Evolutionary conservation across 106 monocot species (phyloP).

Genomic region (Agapanthus africanus): DNA sequence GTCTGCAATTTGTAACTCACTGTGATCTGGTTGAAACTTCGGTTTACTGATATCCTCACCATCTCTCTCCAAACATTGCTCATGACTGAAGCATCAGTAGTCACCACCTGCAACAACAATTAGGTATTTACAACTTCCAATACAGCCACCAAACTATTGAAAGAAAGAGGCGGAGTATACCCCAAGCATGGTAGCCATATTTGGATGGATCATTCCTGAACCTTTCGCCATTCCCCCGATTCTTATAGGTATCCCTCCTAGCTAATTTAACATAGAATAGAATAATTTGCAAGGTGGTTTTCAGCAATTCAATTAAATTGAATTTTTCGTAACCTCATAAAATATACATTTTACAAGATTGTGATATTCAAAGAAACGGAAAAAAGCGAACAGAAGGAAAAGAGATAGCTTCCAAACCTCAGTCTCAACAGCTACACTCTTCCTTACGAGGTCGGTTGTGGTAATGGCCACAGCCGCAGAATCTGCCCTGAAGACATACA

Average conservation of each 20-base stretch:
- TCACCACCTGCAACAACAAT: constrained; percentile 56
- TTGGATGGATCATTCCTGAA: constrained; percentile 99
- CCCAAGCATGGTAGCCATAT: constrained; percentile 99
- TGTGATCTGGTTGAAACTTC: constrained; percentile 98
- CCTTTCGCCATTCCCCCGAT: constrained; percentile 99
- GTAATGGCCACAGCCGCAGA: constrained; percentile 94
- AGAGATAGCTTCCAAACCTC: constrained; percentile 34
- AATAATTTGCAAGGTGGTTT: constrained; percentile 7
- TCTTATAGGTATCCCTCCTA: constrained; percentile 61
- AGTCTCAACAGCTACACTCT: constrained; percentile 80
- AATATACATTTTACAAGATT: background rate
- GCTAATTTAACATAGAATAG: constrained; percentile 22
- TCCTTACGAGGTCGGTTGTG: constrained; percentile 98
- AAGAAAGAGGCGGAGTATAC: constrained; percentile 32
- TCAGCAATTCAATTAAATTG: background rate
- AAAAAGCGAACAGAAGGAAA: background rate
- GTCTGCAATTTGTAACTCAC: constrained; percentile 32
- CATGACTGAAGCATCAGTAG: constrained; percentile 80
- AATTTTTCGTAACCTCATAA: background rate
- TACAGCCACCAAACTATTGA: background rate
- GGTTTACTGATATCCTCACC: constrained; percentile 66
- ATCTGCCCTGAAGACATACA: constrained; percentile 50
- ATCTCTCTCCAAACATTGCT: constrained; percentile 82
- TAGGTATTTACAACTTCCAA: background rate
- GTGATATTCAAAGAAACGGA: background rate